A percentile compares a stretch with the other conserved stretches of the same genome.
These are phyloP conservation scores for Phytophthora sansomeana DNA, from an alignment of 352 stramenopile genomes.

Conservation along the genomic window DNA sequence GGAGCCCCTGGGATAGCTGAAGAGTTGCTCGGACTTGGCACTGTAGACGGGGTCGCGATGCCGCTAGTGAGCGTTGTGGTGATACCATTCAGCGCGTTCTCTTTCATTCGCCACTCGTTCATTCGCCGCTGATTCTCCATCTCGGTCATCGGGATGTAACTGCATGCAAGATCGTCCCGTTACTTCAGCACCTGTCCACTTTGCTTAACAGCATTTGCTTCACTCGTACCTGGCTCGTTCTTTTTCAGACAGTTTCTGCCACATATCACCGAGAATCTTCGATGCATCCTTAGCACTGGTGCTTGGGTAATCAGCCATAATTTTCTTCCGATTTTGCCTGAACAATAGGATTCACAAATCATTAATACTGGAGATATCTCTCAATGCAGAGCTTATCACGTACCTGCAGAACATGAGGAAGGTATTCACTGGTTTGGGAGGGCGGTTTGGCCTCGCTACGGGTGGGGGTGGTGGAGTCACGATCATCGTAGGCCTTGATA, in stretches of 20 bases:
- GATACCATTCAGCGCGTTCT: slow-evolving; percentile 58
- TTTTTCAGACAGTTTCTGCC: slow-evolving; percentile 84
- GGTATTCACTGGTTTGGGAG: slow-evolving; percentile 85
- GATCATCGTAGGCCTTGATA: slow-evolving; percentile 60
- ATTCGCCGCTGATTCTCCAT: slow-evolving; percentile 78
- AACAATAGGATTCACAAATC: slow-evolving; percentile 5
- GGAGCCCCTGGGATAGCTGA: slow-evolving; percentile 26
- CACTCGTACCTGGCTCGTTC: slow-evolving; percentile 63
- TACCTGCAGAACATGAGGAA: slow-evolving; percentile 87
- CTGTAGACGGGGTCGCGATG: slow-evolving; percentile 24
- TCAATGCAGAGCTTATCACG: neutral
- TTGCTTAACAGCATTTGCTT: neutral
- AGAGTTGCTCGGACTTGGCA: slow-evolving; percentile 19
- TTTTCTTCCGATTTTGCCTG: slow-evolving; percentile 82
- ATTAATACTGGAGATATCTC: neutral
- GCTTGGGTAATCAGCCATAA: slow-evolving; percentile 77
- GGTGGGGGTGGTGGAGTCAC: slow-evolving; percentile 33
- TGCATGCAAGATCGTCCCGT: slow-evolving; percentile 25
- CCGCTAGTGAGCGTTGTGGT: slow-evolving; percentile 28
- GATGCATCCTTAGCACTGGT: slow-evolving; percentile 84
- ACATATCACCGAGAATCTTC: slow-evolving; percentile 87
- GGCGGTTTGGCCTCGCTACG: slow-evolving; percentile 63
- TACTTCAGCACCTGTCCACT: neutral
- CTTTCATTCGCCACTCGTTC: slow-evolving; percentile 82
- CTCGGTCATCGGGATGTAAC: slow-evolving; percentile 81